Evolutionary conservation across 1,139 yeast species (phyloP).

Genomic region (Hemisphaericaspora subhashii): DNA sequence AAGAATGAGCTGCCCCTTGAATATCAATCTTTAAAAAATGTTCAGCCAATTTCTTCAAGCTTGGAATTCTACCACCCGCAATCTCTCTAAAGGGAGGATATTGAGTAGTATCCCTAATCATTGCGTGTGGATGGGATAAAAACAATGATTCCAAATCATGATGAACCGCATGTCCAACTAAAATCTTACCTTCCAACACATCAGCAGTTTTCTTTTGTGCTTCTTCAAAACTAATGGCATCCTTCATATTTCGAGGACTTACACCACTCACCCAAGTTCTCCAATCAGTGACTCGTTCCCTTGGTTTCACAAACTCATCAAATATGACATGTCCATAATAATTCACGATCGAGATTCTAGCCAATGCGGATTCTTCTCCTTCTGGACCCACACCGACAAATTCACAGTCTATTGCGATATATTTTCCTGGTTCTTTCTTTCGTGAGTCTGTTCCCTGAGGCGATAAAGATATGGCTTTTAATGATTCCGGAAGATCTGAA

Average conservation of each 20-base stretch:
- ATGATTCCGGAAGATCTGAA: conserved; percentile 15
- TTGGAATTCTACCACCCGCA: conserved; percentile 68
- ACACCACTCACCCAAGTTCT: conserved; percentile 95
- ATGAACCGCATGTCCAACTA: conserved; percentile 84
- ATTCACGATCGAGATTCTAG: conserved; percentile 85
- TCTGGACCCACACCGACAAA: conserved; percentile 87
- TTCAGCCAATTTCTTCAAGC: conserved; percentile 63
- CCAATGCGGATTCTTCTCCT: conserved; percentile 70
- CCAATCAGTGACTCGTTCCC: conserved; percentile 81
- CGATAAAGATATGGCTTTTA: conserved; percentile 6
- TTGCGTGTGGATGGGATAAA: conserved; percentile 63
- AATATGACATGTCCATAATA: conserved; percentile 70
- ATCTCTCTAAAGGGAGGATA: conserved; percentile 58
- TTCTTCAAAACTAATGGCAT: conserved; percentile 63
- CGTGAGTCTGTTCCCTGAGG: conserved; percentile 17
- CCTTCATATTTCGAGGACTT: conserved; percentile 62
- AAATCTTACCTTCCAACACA: conserved; percentile 48
- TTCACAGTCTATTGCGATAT: conserved; percentile 86
- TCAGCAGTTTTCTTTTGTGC: conserved; percentile 62
- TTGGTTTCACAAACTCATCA: conserved; percentile 76
- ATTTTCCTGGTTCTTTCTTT: conserved; percentile 59
- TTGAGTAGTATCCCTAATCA: conserved; percentile 73
- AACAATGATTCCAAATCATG: conserved; percentile 73
- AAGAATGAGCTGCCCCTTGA: conserved; percentile 77
- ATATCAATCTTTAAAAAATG: conserved; percentile 61